phyloP scores from a whole-genome alignment of 306 rosid genomes.

The Oxytropis ochrocephala region DNA sequence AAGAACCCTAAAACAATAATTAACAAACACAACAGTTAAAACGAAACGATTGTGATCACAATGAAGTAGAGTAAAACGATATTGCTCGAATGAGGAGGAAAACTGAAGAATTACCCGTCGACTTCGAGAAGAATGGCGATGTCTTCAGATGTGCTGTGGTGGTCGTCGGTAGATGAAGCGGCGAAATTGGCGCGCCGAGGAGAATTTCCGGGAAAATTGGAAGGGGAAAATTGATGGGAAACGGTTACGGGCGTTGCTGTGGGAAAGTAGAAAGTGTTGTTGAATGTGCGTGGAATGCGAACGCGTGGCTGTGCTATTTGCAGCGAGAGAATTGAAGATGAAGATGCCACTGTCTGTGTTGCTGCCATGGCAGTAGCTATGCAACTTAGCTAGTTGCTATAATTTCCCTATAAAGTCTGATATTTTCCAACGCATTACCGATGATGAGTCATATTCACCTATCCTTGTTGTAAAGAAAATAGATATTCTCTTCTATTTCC shows the following conservation, averaged over 20 bases:
- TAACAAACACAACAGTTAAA: not conserved
- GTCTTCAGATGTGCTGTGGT: slow-evolving; percentile 32
- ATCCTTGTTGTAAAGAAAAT: no score
- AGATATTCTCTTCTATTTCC: no score
- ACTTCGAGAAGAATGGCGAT: slow-evolving; percentile 86
- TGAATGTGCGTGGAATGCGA: slow-evolving; percentile 1
- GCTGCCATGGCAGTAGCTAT: not conserved
- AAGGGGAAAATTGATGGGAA: not conserved
- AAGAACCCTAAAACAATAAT: slow-evolving; percentile 55
- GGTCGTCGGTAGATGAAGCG: slow-evolving; percentile 29
- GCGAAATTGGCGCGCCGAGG: slow-evolving; percentile 33
- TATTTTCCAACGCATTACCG: not conserved
- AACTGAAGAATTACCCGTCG: slow-evolving; percentile 51
- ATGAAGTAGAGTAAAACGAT: not conserved
- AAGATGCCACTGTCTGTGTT: not conserved
- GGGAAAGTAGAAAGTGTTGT: not conserved
- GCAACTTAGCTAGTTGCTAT: not conserved
- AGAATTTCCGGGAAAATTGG: slow-evolving; percentile 31
- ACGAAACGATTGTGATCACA: not conserved
- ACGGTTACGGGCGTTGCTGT: not conserved
- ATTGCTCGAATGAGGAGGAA: not conserved
- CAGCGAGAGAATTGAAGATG: slow-evolving; percentile 7
- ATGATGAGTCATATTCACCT: not conserved
- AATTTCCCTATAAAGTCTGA: not conserved
- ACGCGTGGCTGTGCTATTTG: not conserved